Conservation (phyloP, 2,329 filamentous ascomycete species). For the Pseudonectria buxi region DNA sequence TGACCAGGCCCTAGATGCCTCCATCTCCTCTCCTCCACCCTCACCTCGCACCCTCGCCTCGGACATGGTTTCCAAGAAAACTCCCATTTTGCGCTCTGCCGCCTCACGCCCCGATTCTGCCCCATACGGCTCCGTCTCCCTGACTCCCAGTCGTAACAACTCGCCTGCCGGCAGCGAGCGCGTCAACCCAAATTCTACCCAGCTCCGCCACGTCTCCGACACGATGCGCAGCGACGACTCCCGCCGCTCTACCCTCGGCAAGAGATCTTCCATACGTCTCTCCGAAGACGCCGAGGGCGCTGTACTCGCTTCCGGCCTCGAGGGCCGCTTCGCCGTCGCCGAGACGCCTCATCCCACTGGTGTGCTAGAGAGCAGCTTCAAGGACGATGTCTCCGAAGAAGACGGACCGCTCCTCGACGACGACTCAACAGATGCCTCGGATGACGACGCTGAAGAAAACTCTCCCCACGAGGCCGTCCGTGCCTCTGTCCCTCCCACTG, state of each 20-base stretch:
- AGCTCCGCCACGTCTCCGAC: constrained; percentile 28
- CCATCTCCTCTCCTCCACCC: constrained; percentile 10
- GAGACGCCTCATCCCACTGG: constrained; percentile 41
- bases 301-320: constrained; percentile 45
- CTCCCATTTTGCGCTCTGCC: constrained; percentile 29
- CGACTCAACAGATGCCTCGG: constrained; percentile 34
- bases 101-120: constrained; percentile 23
- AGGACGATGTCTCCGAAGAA: constrained; percentile 33
- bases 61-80: constrained; percentile 31
- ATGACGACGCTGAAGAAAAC: constrained; percentile 55
- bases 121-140: constrained; percentile 33
- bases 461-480: constrained; percentile 74
- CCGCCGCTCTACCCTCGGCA: constrained; percentile 24
- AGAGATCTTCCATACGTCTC: constrained; percentile 27
- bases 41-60: constrained; percentile 10
- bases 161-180: constrained; percentile 31
- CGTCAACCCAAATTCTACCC: constrained; percentile 24
- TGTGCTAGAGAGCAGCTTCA: constrained; percentile 36
- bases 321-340: constrained; percentile 46
- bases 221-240: constrained; percentile 27
- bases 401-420: constrained; percentile 31
- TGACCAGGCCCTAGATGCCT: constrained; percentile 20
- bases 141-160: constrained; percentile 28
- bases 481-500: constrained; percentile 69
- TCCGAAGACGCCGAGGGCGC: constrained; percentile 47